These are phyloP conservation scores for Populus hybrid DNA, from an alignment of 441 rosid species.

Conservation along the genomic window DNA sequence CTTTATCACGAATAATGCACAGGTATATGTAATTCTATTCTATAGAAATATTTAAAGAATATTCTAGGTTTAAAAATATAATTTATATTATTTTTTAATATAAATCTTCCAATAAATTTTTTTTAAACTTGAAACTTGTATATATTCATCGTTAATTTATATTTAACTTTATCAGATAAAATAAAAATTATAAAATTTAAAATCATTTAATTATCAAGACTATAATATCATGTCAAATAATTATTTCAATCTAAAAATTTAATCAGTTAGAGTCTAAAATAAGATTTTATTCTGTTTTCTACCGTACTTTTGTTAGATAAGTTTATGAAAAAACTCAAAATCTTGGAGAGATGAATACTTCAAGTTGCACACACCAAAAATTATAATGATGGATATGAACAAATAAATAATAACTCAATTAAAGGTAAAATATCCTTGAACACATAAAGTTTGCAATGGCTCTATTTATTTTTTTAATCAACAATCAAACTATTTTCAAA, in stretches of 20 bases:
- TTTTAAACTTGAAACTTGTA: too few relatives aligned
- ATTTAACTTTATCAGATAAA: too few relatives aligned
- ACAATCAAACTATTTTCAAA: neutral
- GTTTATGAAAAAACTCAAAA: conserved; percentile 28
- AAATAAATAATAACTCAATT: too few relatives aligned
- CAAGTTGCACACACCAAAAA: neutral
- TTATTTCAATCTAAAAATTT: accelerated
- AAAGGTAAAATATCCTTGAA: too few relatives aligned
- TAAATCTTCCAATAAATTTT: accelerated
- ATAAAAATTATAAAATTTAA: too few relatives aligned
- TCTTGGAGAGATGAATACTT: conserved; percentile 30
- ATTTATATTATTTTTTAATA: too few relatives aligned
- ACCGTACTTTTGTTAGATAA: conserved; percentile 21
- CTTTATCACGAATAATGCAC: conserved; percentile 7
- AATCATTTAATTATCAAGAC: too few relatives aligned
- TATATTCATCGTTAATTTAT: too few relatives aligned
- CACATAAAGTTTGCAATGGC: too few relatives aligned
- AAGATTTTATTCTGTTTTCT: neutral
- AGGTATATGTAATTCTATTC: neutral
- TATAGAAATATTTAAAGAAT: neutral
- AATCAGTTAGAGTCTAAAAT: too few relatives aligned
- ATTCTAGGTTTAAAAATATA: too few relatives aligned
- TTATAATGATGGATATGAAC: neutral
- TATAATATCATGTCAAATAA: neutral
- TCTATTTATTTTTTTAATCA: too few relatives aligned